Evolutionary conservation across 345 rosid species (phyloP).

Genomic region (Theobroma cacao): DNA sequence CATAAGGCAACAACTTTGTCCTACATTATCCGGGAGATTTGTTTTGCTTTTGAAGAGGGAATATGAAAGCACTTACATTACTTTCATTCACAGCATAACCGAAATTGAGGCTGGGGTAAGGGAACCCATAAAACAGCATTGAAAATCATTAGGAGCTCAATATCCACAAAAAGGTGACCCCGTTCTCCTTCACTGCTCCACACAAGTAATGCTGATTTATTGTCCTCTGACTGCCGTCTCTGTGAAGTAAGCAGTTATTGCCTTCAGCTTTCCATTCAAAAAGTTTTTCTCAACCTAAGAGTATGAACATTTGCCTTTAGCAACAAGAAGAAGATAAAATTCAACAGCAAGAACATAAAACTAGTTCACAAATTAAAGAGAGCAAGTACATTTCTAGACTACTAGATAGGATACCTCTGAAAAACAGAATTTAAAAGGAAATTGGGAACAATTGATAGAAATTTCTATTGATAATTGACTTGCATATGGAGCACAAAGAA

Average conservation of each 20-base stretch:
- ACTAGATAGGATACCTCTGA: not conserved
- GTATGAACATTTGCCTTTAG: constrained; percentile 5
- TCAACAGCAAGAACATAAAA: not conserved
- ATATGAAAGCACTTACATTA: not conserved
- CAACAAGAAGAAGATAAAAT: not conserved
- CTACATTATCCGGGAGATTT: too few relatives aligned
- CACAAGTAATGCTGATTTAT: not conserved
- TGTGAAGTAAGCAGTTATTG: constrained; percentile 76
- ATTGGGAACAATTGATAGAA: not conserved
- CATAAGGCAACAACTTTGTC: too few relatives aligned
- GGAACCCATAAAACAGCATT: not conserved
- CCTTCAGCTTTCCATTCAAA: constrained; percentile 84
- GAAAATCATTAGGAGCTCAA: not conserved
- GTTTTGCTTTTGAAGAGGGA: too few relatives aligned
- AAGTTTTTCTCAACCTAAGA: constrained; percentile 81
- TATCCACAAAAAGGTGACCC: not conserved
- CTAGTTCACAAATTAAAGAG: not conserved
- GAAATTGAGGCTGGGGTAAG: not conserved
- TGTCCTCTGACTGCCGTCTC: constrained; percentile 14
- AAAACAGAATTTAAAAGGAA: not conserved
- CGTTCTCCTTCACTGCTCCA: not conserved
- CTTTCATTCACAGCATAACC: not conserved
- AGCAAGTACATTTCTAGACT: not conserved
- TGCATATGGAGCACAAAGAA: not conserved
- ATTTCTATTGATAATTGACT: not conserved